Percentiles rank a stretch among this genome's conserved stretches.
Evolutionary conservation across 371 early-diverging fungal species (phyloP).

Genomic region (Conidiobolus incongruus): DNA sequence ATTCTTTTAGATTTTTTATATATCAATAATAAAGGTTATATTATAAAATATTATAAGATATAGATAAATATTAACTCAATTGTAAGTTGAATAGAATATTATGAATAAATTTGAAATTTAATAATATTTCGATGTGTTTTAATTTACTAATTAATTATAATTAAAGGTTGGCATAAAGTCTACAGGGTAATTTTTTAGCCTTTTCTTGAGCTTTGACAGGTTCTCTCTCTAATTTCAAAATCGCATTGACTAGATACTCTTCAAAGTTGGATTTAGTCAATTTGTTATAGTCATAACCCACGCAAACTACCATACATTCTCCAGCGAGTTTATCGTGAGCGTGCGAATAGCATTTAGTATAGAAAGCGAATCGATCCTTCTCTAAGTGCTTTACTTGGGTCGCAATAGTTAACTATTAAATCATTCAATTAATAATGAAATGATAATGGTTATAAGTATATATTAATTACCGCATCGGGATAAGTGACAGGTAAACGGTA

Average conservation of each 20-base stretch:
- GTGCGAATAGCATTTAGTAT: conserved; percentile 2
- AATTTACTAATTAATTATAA: no score
- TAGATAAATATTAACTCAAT: no score
- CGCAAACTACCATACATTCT: conserved; percentile 2
- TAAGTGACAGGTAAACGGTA: conserved; percentile 2
- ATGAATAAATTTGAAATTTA: no score
- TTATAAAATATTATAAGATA: no score
- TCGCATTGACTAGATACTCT: not conserved
- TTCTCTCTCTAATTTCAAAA: not conserved
- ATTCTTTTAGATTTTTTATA: no score
- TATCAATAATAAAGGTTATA: no score
- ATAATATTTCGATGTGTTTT: no score
- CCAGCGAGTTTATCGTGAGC: conserved; percentile 1
- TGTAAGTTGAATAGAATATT: no score
- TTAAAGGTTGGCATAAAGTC: no score
- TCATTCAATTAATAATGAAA: not conserved
- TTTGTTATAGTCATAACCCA: conserved; percentile 1
- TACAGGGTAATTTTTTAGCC: no score
- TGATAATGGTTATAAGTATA: not conserved
- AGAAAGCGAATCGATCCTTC: conserved; percentile 2
- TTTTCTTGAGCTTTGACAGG: not conserved
- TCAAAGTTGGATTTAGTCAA: not conserved
- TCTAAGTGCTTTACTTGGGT: conserved; percentile 2
- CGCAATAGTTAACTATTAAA: conserved; percentile 3
- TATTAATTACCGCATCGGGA: conserved; percentile 1